These are phyloP conservation scores for Earliella scabrosa DNA, from an alignment of 1,284 basidiomycete genomes.

Conservation along the genomic window DNA sequence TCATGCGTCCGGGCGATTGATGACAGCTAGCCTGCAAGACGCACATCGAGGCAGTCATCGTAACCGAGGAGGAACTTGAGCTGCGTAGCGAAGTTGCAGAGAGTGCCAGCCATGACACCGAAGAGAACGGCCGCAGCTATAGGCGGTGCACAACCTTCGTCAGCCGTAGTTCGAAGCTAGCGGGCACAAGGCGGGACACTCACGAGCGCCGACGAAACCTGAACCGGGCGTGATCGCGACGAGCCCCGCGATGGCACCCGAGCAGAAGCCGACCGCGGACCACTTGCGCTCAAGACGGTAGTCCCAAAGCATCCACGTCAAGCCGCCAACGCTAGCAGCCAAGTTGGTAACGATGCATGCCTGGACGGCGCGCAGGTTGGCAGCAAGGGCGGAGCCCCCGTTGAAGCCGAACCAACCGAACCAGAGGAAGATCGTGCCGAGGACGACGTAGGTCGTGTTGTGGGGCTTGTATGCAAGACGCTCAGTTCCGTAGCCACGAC, in stretches of 20 bases:
- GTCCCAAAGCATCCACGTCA: slow-evolving; percentile 97
- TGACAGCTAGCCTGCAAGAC: slow-evolving; percentile 25
- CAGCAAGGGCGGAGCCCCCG: slow-evolving; percentile 83
- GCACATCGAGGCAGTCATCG: slow-evolving; percentile 83
- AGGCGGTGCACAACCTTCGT: slow-evolving; percentile 1
- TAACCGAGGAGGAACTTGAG: slow-evolving; percentile 83
- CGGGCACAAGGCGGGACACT: slow-evolving; percentile 29
- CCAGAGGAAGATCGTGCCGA: slow-evolving; percentile 96
- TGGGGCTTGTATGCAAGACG: slow-evolving; percentile 89
- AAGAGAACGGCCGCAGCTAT: slow-evolving; percentile 85
- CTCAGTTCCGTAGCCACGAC: slow-evolving; percentile 93
- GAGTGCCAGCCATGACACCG: slow-evolving; percentile 83
- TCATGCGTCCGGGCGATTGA: background rate
- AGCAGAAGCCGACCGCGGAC: slow-evolving; percentile 95
- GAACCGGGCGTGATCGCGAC: slow-evolving; percentile 93
- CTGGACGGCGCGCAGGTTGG: slow-evolving; percentile 87
- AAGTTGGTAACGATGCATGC: slow-evolving; percentile 95
- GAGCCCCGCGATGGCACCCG: slow-evolving; percentile 89
- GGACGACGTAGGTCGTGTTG: slow-evolving; percentile 86
- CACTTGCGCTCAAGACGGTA: slow-evolving; percentile 93
- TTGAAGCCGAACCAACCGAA: slow-evolving; percentile 98
- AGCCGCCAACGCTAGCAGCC: slow-evolving; percentile 82
- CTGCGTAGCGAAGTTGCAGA: slow-evolving; percentile 94
- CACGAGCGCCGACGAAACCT: slow-evolving; percentile 85
- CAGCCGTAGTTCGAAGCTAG: slow-evolving; percentile 2